Evolutionary conservation across 2,329 filamentous ascomycete species (phyloP).

Genomic region (Penicillium oxalicum): DNA sequence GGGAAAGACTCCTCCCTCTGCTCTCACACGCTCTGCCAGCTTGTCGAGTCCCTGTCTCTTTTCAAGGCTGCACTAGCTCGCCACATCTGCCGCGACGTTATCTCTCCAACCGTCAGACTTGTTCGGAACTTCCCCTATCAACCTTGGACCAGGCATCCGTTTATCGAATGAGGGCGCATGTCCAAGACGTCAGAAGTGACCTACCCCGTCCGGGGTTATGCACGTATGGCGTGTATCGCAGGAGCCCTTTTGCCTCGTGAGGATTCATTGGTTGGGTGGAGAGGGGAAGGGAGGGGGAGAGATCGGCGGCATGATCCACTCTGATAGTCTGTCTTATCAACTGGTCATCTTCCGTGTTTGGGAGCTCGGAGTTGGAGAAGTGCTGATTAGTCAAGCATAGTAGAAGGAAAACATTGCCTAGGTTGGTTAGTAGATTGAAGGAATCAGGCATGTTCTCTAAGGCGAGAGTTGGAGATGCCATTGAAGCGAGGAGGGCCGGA

Average conservation of each 20-base stretch:
- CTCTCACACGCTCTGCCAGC: too few relatives aligned
- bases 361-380: not conserved
- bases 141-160: slow-evolving; percentile 14
- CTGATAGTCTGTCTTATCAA: not conserved
- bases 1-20: not conserved
- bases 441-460: too few relatives aligned
- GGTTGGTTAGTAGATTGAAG: too few relatives aligned
- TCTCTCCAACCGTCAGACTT: slow-evolving; percentile 1
- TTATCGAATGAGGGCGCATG: slow-evolving; percentile 12
- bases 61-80: not conserved
- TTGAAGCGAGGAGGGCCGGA: too few relatives aligned
- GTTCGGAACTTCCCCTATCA: slow-evolving; percentile 9
- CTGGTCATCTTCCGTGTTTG: not conserved
- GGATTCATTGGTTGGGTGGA: slow-evolving; percentile 5
- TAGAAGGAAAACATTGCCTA: too few relatives aligned
- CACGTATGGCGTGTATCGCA: not conserved
- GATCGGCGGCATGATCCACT: slow-evolving; percentile 9
- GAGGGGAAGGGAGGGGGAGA: slow-evolving; percentile 15
- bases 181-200: too few relatives aligned
- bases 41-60: too few relatives aligned
- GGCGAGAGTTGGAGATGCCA: too few relatives aligned
- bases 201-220: too few relatives aligned
- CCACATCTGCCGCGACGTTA: slow-evolving; percentile 4
- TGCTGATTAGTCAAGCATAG: too few relatives aligned
- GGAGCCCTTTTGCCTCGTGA: not conserved